Base-by-base conservation (phyloP, 495 filamentous ascomycete species). In the Cryomyces minteri region DNA sequence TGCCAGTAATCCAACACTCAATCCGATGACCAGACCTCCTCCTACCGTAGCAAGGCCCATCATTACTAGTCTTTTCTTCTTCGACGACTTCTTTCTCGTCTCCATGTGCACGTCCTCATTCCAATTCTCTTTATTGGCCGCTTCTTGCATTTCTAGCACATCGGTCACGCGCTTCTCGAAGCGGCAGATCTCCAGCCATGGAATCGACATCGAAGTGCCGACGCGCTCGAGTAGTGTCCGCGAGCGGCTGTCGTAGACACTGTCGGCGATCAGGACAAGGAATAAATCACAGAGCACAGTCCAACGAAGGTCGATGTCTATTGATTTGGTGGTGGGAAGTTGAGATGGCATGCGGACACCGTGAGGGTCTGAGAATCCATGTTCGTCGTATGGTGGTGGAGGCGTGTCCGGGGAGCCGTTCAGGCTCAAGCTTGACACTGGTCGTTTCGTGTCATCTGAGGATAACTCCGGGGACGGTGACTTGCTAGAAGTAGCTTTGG, bases 121-220 rank as follows among this genome's bases (percentile, higher is more conserved):
- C 90, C 90, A 99, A 49, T 84, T 93, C 62, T 99, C 92, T 58
- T 88, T 92, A 31, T 84, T 77, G 6, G 85, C 79, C 36, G 79
- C 75, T 51, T 93, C 81, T 65, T 99, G 90, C 83, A 99, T 94
- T 61, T 96, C 90, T 18, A 99, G 67, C 9, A 92, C 84, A 60
- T 99, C 90, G 11, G 88, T 94, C 12, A 96, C 87, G 31, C 88
- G 83, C 64, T 96, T 96, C 62, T 99, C 90, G 54, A 99, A 99
- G 32, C 83, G 74, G 59, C 85, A 90, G 45, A 99, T 92, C 44
- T 96, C 92, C 43, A 90, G 67, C 87, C 85, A 93, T 11, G 84
- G 69, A 7, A 99, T 73, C 32, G 79, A 75, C 53, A 99, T 70
- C 49, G 77, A 77, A 43, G 71, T 67, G 38, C 80, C 88, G 1